Evolutionary conservation across 2,329 filamentous ascomycete genomes (phyloP).

Genomic region (Conoideocrella luteorostrata): DNA sequence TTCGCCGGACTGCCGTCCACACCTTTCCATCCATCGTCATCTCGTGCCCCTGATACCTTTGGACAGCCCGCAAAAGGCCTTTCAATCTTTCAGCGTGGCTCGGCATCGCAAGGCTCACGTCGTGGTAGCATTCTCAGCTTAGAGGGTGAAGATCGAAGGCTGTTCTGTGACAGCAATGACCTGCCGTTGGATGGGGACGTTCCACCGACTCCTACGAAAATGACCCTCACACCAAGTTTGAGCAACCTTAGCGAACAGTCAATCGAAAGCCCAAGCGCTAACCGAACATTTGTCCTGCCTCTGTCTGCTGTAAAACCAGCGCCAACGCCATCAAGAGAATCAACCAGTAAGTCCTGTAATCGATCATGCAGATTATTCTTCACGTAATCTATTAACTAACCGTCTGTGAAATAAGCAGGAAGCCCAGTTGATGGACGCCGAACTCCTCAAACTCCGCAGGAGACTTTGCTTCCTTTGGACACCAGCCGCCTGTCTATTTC

Average conservation of each 20-base stretch:
- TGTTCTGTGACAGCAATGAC: slow-evolving; percentile 27
- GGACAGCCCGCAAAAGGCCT: slow-evolving; percentile 54
- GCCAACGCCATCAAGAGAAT: slow-evolving; percentile 25
- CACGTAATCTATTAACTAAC: too few species aligned
- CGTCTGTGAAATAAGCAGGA: too few species aligned
- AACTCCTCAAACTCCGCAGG: slow-evolving; percentile 74
- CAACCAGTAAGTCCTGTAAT: slow-evolving; percentile 41
- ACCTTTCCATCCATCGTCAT: slow-evolving; percentile 62
- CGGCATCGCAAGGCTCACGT: slow-evolving; percentile 36
- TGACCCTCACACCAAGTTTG: slow-evolving; percentile 38
- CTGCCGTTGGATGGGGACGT: slow-evolving; percentile 49
- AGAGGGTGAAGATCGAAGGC: slow-evolving; percentile 66
- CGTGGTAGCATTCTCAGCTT: slow-evolving; percentile 71
- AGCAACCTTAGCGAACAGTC: slow-evolving; percentile 31
- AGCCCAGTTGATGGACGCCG: slow-evolving; percentile 54
- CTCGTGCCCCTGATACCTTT: slow-evolving; percentile 39
- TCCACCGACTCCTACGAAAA: slow-evolving; percentile 92
- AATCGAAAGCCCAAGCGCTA: slow-evolving; percentile 42
- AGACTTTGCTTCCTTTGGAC: slow-evolving; percentile 68
- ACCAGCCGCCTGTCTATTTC: slow-evolving; percentile 80
- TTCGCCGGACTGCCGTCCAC: slow-evolving; percentile 71
- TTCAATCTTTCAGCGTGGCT: slow-evolving; percentile 59
- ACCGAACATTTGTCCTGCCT: slow-evolving; percentile 35
- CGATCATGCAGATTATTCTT: too few species aligned
- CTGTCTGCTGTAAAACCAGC: slow-evolving; percentile 32